A percentile compares a stretch with the other conserved stretches of the same genome.
phyloP scores from a whole-genome alignment of 495 filamentous ascomycete species.

The Xylaria sp. region DNA sequence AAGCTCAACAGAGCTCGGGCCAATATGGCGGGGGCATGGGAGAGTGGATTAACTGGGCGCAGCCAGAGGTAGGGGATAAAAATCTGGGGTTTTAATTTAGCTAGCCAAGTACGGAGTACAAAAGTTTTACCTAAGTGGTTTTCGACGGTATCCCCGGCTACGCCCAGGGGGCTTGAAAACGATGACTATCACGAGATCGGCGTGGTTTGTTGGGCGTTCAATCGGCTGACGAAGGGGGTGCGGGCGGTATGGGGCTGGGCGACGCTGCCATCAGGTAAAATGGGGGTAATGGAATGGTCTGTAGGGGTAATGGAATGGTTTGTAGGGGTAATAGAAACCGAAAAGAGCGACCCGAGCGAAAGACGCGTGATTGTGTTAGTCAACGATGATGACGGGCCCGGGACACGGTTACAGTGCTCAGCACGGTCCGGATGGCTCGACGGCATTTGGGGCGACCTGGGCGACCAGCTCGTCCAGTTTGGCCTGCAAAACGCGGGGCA shows the following conservation, averaged over 20 bases:
- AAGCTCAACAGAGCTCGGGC: conserved; percentile 2
- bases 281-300: conserved; percentile 39
- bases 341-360: conserved; percentile 20
- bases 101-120: conserved; percentile 12
- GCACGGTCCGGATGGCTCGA: conserved; percentile 25
- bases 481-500: conserved; percentile 22
- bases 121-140: conserved; percentile 26
- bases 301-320: conserved; percentile 32
- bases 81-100: conserved; percentile 18
- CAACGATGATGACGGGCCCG: conserved; percentile 25
- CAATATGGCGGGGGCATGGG: background rate
- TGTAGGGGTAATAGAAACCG: conserved; percentile 34
- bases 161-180: conserved; percentile 24
- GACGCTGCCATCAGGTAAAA: conserved; percentile 45
- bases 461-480: background rate
- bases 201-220: conserved; percentile 37
- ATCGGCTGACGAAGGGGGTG: conserved; percentile 37
- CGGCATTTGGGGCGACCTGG: conserved; percentile 23
- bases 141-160: conserved; percentile 19
- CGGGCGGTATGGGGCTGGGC: conserved; percentile 33
- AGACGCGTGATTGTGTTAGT: conserved; percentile 28
- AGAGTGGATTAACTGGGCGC: conserved; percentile 2
- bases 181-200: conserved; percentile 40
- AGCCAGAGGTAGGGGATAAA: conserved; percentile 4
- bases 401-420: conserved; percentile 20